Conservation (phyloP, 345 rosid genomes). For the Syzygium jambos region DNA sequence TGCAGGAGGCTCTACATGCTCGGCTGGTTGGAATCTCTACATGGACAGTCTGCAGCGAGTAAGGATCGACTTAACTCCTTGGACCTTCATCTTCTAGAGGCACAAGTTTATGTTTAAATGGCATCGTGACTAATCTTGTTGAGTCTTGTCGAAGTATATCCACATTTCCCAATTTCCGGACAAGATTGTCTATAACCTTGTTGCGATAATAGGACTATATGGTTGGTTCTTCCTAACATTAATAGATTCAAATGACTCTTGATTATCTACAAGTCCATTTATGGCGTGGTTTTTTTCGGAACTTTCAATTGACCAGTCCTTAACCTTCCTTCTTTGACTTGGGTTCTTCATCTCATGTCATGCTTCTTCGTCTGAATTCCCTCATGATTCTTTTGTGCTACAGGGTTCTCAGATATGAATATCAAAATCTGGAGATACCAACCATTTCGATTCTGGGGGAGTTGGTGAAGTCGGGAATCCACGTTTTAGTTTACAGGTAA, state of each 20-base stretch:
- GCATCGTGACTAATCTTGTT: neutral
- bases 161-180: neutral
- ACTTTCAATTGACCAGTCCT: neutral
- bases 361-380: neutral
- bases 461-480: constrained; percentile 12
- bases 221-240: neutral
- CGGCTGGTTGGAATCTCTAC: constrained; percentile 22
- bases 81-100: neutral
- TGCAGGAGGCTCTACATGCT: constrained; percentile 42
- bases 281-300: neutral
- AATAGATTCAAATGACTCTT: neutral
- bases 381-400: neutral
- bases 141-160: neutral
- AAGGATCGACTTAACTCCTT: neutral
- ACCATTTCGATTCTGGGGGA: constrained; percentile 23
- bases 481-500: neutral
- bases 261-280: neutral
- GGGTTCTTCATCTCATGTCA: neutral
- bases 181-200: neutral
- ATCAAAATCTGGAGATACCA: constrained; percentile 24
- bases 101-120: neutral
- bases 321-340: neutral
- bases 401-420: constrained; percentile 22
- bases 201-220: neutral
- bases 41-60: constrained; percentile 44